Evolutionary conservation across 2,329 filamentous ascomycete genomes (phyloP).

Genomic region (Thielaviopsis cerberus): DNA sequence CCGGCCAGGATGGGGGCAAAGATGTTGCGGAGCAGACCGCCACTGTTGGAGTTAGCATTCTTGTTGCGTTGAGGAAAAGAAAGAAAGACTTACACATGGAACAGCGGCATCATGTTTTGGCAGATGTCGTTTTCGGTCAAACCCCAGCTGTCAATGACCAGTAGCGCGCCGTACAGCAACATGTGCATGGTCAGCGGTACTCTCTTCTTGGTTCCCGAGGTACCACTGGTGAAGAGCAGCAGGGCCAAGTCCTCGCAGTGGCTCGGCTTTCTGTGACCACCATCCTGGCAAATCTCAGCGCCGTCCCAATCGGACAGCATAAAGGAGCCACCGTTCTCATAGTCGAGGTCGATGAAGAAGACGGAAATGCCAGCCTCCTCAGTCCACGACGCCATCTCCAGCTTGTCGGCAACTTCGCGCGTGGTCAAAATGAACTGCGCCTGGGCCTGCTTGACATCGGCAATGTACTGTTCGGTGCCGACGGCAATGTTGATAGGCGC

Average conservation of each 20-base stretch:
- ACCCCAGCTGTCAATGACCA: slow-evolving; percentile 35
- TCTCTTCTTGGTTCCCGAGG: slow-evolving; percentile 39
- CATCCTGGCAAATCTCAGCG: slow-evolving; percentile 8
- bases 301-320: slow-evolving; percentile 14
- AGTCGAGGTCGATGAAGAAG: slow-evolving; percentile 21
- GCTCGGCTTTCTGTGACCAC: slow-evolving; percentile 19
- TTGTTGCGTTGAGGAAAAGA: no score
- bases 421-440: slow-evolving; percentile 29
- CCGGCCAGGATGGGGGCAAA: slow-evolving; percentile 35
- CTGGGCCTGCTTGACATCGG: slow-evolving; percentile 29
- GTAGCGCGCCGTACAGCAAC: slow-evolving; percentile 30
- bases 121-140: slow-evolving; percentile 29
- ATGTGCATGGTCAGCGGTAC: slow-evolving; percentile 34
- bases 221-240: slow-evolving; percentile 38
- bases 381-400: slow-evolving; percentile 21
- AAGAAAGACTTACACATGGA: slow-evolving; percentile 29
- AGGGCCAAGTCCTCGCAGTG: slow-evolving; percentile 28
- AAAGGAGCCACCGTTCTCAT: slow-evolving; percentile 18
- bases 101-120: slow-evolving; percentile 41
- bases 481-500: slow-evolving; percentile 32
- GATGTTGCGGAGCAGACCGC: slow-evolving; percentile 34
- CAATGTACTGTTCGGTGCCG: slow-evolving; percentile 30
- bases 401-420: slow-evolving; percentile 21
- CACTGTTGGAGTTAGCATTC: no score
- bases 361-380: slow-evolving; percentile 20